Conservation (phyloP, 129 eudicot species). For the Arctium minus region DNA sequence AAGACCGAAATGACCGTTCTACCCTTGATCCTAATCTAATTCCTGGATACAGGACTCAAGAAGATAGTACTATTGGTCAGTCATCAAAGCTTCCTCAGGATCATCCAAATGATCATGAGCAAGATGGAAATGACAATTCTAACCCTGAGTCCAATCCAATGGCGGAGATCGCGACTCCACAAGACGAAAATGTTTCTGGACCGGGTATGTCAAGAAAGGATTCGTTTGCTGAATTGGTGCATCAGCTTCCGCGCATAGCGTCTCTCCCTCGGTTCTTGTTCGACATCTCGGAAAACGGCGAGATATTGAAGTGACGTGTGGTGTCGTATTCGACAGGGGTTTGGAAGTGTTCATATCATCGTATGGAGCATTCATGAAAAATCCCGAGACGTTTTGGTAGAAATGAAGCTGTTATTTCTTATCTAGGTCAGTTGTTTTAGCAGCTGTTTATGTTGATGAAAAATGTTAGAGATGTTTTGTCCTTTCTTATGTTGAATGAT, state of each 20-base stretch:
- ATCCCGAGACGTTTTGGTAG: conserved; percentile 11
- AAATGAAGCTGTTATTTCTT: background rate
- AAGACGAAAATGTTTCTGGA: background rate
- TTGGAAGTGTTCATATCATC: conserved; percentile 30
- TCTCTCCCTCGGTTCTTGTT: conserved; percentile 57
- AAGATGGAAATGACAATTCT: background rate
- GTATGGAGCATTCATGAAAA: conserved; percentile 32
- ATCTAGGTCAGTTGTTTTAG: conserved; percentile 7
- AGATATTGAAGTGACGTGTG: conserved; percentile 31
- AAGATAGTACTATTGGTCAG: background rate
- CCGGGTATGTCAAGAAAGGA: conserved; percentile 47
- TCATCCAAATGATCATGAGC: background rate
- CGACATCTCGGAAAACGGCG: conserved; percentile 35
- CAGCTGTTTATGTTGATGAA: conserved; percentile 13
- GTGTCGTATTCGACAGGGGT: conserved; percentile 8
- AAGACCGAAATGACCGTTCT: conserved; percentile 9
- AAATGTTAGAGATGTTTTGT: background rate
- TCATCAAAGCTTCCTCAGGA: background rate
- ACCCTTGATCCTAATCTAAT: background rate
- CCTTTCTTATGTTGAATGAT: background rate
- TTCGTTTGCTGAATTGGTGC: conserved; percentile 63
- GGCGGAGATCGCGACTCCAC: background rate
- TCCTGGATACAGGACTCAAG: background rate
- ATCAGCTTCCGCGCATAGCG: conserved; percentile 60
- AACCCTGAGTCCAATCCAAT: background rate